phyloP scores from a whole-genome alignment of 2,329 filamentous ascomycete species.

The Diaporthe eres region DNA sequence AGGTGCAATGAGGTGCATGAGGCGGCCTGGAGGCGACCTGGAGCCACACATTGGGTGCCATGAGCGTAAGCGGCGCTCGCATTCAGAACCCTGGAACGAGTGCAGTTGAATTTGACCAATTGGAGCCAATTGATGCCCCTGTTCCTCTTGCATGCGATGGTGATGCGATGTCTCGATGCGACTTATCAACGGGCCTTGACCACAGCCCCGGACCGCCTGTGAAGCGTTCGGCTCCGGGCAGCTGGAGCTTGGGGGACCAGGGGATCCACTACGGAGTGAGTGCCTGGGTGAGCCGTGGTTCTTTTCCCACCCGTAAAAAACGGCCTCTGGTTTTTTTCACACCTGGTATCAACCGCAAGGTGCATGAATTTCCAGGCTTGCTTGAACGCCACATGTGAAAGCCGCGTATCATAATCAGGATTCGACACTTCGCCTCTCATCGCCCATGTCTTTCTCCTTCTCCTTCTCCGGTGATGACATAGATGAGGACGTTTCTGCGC shows the following conservation, averaged over 20 bases:
- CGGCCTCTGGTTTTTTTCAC: slow-evolving; percentile 6
- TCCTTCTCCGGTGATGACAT: slow-evolving; percentile 76
- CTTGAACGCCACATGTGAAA: not conserved
- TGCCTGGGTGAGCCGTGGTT: not conserved
- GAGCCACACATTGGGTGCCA: not conserved
- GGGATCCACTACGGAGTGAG: no score
- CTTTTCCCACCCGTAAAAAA: slow-evolving; percentile 23
- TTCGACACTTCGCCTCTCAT: not conserved
- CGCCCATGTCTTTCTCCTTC: slow-evolving; percentile 69
- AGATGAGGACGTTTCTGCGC: slow-evolving; percentile 59
- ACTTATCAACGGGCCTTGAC: slow-evolving; percentile 16
- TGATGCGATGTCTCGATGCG: slow-evolving; percentile 7
- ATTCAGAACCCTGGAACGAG: not conserved
- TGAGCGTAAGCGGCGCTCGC: slow-evolving; percentile 28
- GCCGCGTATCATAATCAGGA: not conserved
- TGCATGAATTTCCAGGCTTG: not conserved
- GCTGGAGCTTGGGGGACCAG: slow-evolving; percentile 1
- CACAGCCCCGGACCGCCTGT: slow-evolving; percentile 16
- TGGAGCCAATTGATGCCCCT: slow-evolving; percentile 7
- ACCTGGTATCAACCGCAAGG: no score
- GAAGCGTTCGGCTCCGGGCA: slow-evolving; percentile 21
- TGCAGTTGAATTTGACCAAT: not conserved
- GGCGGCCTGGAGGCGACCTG: not conserved
- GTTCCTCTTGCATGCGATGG: slow-evolving; percentile 5
- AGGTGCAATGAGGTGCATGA: slow-evolving; percentile 18